phyloP scores from a whole-genome alignment of 192 early-diverging fungal genomes.

The Phycomyces nitens region DNA sequence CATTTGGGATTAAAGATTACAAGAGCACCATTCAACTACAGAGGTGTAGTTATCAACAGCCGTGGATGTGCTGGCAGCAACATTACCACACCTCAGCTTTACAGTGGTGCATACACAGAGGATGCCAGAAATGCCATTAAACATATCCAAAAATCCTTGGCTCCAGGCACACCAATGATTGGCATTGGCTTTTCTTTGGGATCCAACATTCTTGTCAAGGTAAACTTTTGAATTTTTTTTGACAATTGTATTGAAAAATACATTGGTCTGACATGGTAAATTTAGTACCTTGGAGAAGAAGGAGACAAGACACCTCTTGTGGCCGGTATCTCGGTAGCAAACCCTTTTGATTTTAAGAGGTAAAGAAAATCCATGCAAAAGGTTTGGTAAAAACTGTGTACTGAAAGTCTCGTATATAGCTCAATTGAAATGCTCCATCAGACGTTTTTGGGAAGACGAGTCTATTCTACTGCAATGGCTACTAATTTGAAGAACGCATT shows the following conservation, averaged over 20 bases:
- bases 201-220: constrained; percentile 88
- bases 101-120: constrained; percentile 77
- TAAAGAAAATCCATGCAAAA: constrained; percentile 28
- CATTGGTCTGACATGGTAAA: background rate
- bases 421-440: constrained; percentile 39
- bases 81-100: constrained; percentile 75
- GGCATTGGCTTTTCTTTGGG: constrained; percentile 90
- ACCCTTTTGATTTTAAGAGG: constrained; percentile 81
- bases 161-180: constrained; percentile 63
- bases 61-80: constrained; percentile 85
- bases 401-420: constrained; percentile 11
- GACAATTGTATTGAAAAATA: background rate
- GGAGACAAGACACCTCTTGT: constrained; percentile 69
- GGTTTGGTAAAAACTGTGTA: too few species aligned
- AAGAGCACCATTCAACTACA: constrained; percentile 56
- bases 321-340: constrained; percentile 76
- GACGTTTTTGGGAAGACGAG: constrained; percentile 37
- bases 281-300: constrained; percentile 77
- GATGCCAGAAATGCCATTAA: constrained; percentile 65
- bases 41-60: constrained; percentile 83
- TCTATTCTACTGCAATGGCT: constrained; percentile 51
- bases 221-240: constrained; percentile 5
- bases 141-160: constrained; percentile 48
- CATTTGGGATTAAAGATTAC: constrained; percentile 28
- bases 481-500: constrained; percentile 44